phyloP scores from a whole-genome alignment of 495 filamentous ascomycete genomes.

The Bryoglossum gracile region DNA sequence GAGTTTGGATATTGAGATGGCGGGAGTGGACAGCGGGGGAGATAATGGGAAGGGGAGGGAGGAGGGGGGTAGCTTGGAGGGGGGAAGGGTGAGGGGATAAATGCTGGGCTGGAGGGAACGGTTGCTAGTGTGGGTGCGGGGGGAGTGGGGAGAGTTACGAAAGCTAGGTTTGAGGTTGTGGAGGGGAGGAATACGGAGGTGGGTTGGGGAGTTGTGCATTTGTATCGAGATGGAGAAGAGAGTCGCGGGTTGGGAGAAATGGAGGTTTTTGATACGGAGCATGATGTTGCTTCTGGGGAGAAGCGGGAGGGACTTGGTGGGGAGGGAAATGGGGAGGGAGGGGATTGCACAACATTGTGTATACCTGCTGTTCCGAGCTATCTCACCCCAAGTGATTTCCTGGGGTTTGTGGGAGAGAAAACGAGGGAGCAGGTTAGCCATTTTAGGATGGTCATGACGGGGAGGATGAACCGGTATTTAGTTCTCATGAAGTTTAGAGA shows the following conservation, averaged over 20 bases:
- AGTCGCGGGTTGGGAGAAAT: constrained; percentile 42
- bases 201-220: constrained; percentile 88
- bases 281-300: background rate
- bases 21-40: background rate
- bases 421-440: constrained; percentile 86
- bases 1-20: background rate
- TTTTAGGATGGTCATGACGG: constrained; percentile 91
- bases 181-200: constrained; percentile 72
- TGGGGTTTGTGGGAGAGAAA: constrained; percentile 87
- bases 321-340: constrained; percentile 29
- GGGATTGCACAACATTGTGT: constrained; percentile 83
- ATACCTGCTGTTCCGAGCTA: constrained; percentile 93
- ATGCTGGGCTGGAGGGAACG: constrained; percentile 13
- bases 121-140: constrained; percentile 1
- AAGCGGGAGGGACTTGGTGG: constrained; percentile 1
- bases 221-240: constrained; percentile 82
- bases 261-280: constrained; percentile 31
- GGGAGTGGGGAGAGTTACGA: constrained; percentile 39
- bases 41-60: constrained; percentile 10
- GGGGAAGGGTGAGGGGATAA: constrained; percentile 8
- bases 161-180: constrained; percentile 69
- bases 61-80: background rate
- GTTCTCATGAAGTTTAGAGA: constrained; percentile 94
- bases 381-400: constrained; percentile 80
- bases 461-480: constrained; percentile 85